Evolutionary conservation across 306 rosid species (phyloP).

Genomic region (Cicer judaicum): DNA sequence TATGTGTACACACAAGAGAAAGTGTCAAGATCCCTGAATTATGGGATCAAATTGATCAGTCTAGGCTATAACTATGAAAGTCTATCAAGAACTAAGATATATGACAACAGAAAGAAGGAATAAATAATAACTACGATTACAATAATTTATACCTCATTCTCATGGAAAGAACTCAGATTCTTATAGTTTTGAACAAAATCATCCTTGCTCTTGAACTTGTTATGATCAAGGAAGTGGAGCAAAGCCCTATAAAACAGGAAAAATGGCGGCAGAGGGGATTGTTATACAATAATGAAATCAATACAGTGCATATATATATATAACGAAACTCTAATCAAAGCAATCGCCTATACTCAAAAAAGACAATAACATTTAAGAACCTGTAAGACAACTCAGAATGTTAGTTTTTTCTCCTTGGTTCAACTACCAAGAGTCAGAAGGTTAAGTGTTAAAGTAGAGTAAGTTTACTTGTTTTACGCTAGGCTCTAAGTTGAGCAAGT

Average conservation of each 20-base stretch:
- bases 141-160: conserved; percentile 74
- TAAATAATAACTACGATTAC: neutral
- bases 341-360: neutral
- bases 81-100: neutral
- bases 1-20: neutral
- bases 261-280: neutral
- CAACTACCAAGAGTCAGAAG: neutral
- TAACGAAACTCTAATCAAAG: conserved; percentile 28
- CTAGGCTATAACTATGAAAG: neutral
- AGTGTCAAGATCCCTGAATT: neutral
- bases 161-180: conserved; percentile 97
- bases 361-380: neutral
- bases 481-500: conserved; percentile 3
- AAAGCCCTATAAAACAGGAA: conserved; percentile 73
- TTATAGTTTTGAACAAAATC: conserved; percentile 96
- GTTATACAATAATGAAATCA: conserved; percentile 10
- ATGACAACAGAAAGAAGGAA: neutral
- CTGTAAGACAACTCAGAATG: conserved; percentile 6
- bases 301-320: conserved; percentile 1
- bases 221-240: conserved; percentile 93
- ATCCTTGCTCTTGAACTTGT: conserved; percentile 89
- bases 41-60: neutral
- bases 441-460: neutral
- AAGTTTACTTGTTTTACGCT: neutral
- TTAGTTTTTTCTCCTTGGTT: conserved; percentile 15